phyloP scores from a whole-genome alignment of 2,329 filamentous ascomycete species.

The Neurospora sp. region DNA sequence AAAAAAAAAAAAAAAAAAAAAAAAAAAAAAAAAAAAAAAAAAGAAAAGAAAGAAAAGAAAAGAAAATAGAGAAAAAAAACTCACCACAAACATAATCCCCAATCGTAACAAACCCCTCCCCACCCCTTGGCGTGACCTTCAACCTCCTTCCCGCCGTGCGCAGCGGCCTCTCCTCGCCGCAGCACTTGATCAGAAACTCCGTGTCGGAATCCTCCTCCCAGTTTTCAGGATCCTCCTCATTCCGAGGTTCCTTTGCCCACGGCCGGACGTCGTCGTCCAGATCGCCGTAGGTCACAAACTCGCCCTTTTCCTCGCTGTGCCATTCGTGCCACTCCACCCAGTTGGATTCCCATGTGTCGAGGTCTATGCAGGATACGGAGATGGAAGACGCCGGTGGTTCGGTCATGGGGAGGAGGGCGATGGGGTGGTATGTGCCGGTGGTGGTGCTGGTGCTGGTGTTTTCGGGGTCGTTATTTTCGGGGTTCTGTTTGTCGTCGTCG shows the following conservation, averaged over 20 bases:
- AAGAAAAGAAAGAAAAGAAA: not conserved
- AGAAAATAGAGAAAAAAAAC: not conserved
- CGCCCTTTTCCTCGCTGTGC: slow-evolving; percentile 8
- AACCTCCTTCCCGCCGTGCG: slow-evolving; percentile 13
- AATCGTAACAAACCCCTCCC: slow-evolving; percentile 18
- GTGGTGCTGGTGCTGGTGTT: too few species aligned
- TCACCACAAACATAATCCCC: slow-evolving; percentile 18
- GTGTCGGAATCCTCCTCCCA: slow-evolving; percentile 18
- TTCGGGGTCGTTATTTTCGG: not conserved
- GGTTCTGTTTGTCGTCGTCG: not conserved
- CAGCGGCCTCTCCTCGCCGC: slow-evolving; percentile 17
- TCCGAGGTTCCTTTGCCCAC: slow-evolving; percentile 7
- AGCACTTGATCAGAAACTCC: slow-evolving; percentile 18
- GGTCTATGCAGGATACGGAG: slow-evolving; percentile 12
- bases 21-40: not conserved
- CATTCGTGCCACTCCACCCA: slow-evolving; percentile 17
- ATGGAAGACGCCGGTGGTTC: slow-evolving; percentile 19
- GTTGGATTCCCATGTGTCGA: slow-evolving; percentile 17
- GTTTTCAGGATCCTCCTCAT: slow-evolving; percentile 14
- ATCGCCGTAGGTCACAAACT: slow-evolving; percentile 15
- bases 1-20: too few species aligned
- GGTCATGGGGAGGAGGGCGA: slow-evolving; percentile 19
- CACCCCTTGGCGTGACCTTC: slow-evolving; percentile 15
- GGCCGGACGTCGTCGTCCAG: slow-evolving; percentile 14
- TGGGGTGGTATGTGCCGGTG: slow-evolving; percentile 18